Evolutionary conservation across 306 rosid species (phyloP).

Genomic region (Trifolium pratense): DNA sequence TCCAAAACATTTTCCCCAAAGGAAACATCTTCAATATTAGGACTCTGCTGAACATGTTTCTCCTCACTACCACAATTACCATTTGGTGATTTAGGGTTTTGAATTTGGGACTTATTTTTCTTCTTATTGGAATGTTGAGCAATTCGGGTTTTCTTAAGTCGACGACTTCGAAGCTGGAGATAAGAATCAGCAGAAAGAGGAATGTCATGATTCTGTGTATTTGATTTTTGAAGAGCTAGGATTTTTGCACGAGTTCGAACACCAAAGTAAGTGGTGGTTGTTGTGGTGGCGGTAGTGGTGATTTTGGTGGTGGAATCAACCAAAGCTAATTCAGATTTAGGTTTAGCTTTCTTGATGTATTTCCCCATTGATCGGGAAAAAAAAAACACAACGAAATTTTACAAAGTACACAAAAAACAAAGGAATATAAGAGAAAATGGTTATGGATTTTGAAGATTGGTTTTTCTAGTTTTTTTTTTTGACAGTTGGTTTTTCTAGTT

Average conservation of each 20-base stretch:
- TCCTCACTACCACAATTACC: slow-evolving; percentile 30
- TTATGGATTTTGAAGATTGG: neutral
- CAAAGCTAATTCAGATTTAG: slow-evolving; percentile 60
- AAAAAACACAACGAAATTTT: too few relatives aligned
- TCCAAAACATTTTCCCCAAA: slow-evolving; percentile 90
- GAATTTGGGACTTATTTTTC: slow-evolving; percentile 41
- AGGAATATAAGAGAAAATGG: neutral
- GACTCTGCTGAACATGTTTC: slow-evolving; percentile 38
- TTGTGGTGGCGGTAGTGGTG: slow-evolving; percentile 48
- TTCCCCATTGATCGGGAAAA: slow-evolving; percentile 95
- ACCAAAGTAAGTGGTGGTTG: slow-evolving; percentile 55
- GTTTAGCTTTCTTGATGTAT: slow-evolving; percentile 84
- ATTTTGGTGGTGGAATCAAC: slow-evolving; percentile 63
- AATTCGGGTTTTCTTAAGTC: slow-evolving; percentile 64
- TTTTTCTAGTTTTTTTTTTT: slow-evolving; percentile 36
- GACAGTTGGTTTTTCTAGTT: too few relatives aligned
- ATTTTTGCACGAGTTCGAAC: slow-evolving; percentile 96
- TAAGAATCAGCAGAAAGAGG: slow-evolving; percentile 61
- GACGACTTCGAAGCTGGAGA: slow-evolving; percentile 87
- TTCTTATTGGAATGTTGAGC: slow-evolving; percentile 46
- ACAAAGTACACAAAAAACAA: neutral
- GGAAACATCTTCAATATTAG: slow-evolving; percentile 67
- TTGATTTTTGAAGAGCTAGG: slow-evolving; percentile 72
- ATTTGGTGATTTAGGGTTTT: slow-evolving; percentile 49
- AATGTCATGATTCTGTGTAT: slow-evolving; percentile 27